phyloP scores from a whole-genome alignment of 2,329 filamentous ascomycete species.

The Diplodia corticola region DNA sequence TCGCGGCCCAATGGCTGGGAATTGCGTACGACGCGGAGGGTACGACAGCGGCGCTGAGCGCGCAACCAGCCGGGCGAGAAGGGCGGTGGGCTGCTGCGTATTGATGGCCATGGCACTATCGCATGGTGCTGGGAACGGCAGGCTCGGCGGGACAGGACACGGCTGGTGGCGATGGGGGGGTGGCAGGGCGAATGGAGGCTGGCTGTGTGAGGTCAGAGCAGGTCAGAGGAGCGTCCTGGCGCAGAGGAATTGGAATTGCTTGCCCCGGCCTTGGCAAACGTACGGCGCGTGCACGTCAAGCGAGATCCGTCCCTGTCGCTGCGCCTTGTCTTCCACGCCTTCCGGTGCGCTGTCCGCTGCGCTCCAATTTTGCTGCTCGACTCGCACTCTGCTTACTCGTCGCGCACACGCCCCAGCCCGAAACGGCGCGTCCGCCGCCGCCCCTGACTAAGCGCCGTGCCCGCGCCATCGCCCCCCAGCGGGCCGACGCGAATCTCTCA shows the following conservation, averaged over 20 bases:
- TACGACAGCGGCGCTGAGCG: not conserved
- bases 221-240: conserved; percentile 1
- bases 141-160: not conserved
- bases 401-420: conserved; percentile 4
- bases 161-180: not conserved
- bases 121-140: conserved; percentile 1
- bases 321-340: conserved; percentile 3
- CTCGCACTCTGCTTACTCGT: conserved; percentile 2
- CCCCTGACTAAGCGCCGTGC: conserved; percentile 4
- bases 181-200: not conserved
- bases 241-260: conserved; percentile 10
- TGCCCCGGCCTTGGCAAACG: not conserved
- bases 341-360: not conserved
- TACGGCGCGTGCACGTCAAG: conserved; percentile 4
- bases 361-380: not conserved
- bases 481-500: conserved; percentile 5
- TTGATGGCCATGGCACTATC: conserved; percentile 1
- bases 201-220: not conserved
- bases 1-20: conserved; percentile 8
- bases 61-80: not conserved
- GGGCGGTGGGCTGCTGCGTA: not conserved
- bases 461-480: not conserved
- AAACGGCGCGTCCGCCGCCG: not conserved
- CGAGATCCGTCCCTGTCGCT: not conserved
- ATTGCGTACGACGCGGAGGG: not conserved